These are phyloP conservation scores for Alternaria panax DNA, from an alignment of 2,329 filamentous ascomycete species.

Conservation along the genomic window DNA sequence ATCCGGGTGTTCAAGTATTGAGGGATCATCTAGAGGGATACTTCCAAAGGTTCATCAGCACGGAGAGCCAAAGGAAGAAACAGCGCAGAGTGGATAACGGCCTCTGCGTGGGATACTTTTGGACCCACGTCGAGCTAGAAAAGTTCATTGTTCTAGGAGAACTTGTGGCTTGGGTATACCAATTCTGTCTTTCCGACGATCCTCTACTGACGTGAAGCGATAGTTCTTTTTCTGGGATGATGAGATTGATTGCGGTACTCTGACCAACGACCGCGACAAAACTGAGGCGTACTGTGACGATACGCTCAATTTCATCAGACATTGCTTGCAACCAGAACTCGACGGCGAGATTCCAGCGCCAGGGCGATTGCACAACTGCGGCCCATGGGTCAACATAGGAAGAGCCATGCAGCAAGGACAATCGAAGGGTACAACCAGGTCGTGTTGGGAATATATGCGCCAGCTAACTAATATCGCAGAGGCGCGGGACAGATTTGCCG, in stretches of 20 bases:
- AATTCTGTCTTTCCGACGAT: not conserved
- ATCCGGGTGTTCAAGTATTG: constrained; percentile 6
- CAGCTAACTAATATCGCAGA: constrained; percentile 3
- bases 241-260: constrained; percentile 18
- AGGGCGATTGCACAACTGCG: constrained; percentile 17
- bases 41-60: constrained; percentile 10
- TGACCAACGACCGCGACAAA: constrained; percentile 16
- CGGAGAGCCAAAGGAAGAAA: constrained; percentile 7
- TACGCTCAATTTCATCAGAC: constrained; percentile 12
- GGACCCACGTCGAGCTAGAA: constrained; percentile 7
- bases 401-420: constrained; percentile 15
- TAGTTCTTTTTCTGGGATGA: constrained; percentile 24
- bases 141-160: constrained; percentile 10
- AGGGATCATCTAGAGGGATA: constrained; percentile 10
- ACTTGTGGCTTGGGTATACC: constrained; percentile 13
- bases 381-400: constrained; percentile 16
- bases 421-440: constrained; percentile 8
- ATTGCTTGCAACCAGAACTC: constrained; percentile 16
- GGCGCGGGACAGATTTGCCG: constrained; percentile 15
- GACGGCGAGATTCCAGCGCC: constrained; percentile 9
- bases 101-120: constrained; percentile 15
- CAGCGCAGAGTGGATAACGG: constrained; percentile 14
- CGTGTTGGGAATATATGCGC: not conserved
- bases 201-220: not conserved
- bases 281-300: constrained; percentile 19